Base-by-base conservation (phyloP, 2,329 filamentous ascomycete genomes). In the Ascochyta fabae region DNA sequence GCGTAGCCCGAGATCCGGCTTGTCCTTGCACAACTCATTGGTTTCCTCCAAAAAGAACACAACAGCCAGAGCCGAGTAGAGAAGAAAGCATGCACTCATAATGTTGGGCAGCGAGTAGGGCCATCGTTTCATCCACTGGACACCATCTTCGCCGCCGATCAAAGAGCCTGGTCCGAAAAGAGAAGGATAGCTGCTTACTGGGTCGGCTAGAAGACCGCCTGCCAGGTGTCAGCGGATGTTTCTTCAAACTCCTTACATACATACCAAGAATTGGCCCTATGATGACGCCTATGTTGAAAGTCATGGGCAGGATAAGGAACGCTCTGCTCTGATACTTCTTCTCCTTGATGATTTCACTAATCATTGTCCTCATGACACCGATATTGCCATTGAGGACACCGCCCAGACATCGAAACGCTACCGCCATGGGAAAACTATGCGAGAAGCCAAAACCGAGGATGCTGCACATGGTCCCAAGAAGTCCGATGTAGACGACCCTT, bases 311-410 rank as follows among this genome's bases (percentile, higher is more conserved):
- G 8, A 88, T 75, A 33, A 87, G 67, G 56, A 88, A 87, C 0
- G 85, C 84, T 46, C 83, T 75, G 24, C 74, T 77, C 57, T 80
- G 79, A 51, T 73, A 88, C 79, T 84, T 88, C 74, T 88, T 89
- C 75, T 90, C 88, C 45, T 82, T 80, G 34, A 91, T 85, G 31
- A 89, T 88, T 73, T 92, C 89, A 2, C 84, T 83, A 41, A 91
- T 88, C 83, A 91, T 88, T 0, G 88, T 90, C 57, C 88, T 79
- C 86, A 91, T 88, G 3, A 91, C 87, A 0, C 88, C 88, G 2
- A 90, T 83, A 68, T 91, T 92, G 2, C 88, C 89, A 70, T 91
- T 91, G 44, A 90, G 73, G 10, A 84, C 77, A 0, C 90, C 90
- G 0, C 88, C 89, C 33, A 90, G 69, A 10, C 80, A 82, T 6